A percentile compares a stretch with the other conserved stretches of the same genome.
Conservation (phyloP, 2,329 filamentous ascomycete species). For the Sarocladiaceae sp. region DNA sequence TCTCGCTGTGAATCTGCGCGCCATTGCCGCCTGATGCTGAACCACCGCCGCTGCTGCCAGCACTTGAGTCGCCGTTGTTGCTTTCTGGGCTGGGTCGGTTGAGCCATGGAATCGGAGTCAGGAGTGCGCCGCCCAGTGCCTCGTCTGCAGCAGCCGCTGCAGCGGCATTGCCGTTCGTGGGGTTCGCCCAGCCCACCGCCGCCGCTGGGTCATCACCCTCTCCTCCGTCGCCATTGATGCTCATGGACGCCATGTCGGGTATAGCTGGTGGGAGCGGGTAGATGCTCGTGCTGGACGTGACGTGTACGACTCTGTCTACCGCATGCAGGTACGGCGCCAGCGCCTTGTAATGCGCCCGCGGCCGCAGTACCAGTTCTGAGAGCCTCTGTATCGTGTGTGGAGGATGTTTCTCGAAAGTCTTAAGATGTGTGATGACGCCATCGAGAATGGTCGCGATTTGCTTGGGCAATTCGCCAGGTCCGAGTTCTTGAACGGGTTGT, state of each 20-base stretch:
- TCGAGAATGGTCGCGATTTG: constrained; percentile 57
- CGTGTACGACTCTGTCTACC: constrained; percentile 81
- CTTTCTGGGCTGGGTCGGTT: constrained; percentile 30
- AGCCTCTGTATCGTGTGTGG: constrained; percentile 92
- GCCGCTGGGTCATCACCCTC: constrained; percentile 26
- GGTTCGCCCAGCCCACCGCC: constrained; percentile 41
- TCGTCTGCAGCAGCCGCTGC: constrained; percentile 72
- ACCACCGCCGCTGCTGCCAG: constrained; percentile 7
- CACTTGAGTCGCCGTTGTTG: constrained; percentile 16
- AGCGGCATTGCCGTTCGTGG: constrained; percentile 24
- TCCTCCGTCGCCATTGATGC: constrained; percentile 55
- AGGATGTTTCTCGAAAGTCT: constrained; percentile 65
- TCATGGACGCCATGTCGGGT: constrained; percentile 49
- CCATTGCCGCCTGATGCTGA: constrained; percentile 16
- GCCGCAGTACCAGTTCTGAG: constrained; percentile 74
- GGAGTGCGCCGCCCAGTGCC: constrained; percentile 77
- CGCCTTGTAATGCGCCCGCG: constrained; percentile 72
- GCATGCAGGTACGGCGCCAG: constrained; percentile 84
- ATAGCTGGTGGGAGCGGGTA: constrained; percentile 75
- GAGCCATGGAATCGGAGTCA: constrained; percentile 94
- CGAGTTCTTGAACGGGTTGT: constrained; percentile 21
- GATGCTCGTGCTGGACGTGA: constrained; percentile 71
- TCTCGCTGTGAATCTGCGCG: constrained; percentile 57
- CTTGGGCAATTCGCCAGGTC: constrained; percentile 50
- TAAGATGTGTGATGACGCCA: constrained; percentile 56